Conservation (phyloP, 495 filamentous ascomycete genomes). For the Trichocladium antarcticum region DNA sequence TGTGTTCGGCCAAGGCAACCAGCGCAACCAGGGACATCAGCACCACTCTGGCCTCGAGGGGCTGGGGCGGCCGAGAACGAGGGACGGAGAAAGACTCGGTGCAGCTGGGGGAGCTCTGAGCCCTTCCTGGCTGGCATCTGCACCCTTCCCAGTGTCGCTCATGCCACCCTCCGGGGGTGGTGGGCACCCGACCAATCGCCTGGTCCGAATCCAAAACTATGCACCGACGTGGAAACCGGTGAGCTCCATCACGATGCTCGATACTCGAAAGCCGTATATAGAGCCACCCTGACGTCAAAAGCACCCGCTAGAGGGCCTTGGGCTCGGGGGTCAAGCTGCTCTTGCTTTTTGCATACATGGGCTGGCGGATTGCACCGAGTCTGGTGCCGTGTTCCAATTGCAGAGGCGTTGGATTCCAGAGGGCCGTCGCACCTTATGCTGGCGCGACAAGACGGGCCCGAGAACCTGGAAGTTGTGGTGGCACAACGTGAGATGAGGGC, state of each 20-base stretch:
- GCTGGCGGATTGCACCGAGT: background rate
- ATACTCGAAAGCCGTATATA: background rate
- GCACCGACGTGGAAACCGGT: slow-evolving; percentile 16
- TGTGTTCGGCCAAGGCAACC: background rate
- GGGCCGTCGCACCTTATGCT: background rate
- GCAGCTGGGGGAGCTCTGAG: slow-evolving; percentile 11
- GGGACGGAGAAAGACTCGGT: background rate
- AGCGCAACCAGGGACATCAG: too few species aligned
- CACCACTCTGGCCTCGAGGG: background rate
- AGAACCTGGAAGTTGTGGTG: background rate
- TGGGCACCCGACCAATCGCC: slow-evolving; percentile 20
- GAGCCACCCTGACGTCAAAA: background rate
- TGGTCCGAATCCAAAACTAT: too few species aligned
- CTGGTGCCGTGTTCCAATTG: background rate
- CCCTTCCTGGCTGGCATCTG: background rate
- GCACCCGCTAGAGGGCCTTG: background rate
- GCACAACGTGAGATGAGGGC: background rate
- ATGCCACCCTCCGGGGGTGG: slow-evolving; percentile 18
- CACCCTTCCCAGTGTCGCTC: slow-evolving; percentile 14
- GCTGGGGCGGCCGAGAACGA: background rate
- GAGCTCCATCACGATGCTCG: slow-evolving; percentile 4
- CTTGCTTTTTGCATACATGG: too few species aligned
- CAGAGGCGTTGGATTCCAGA: background rate
- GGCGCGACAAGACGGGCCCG: background rate
- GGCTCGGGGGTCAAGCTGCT: too few species aligned